Evolutionary conservation across 2,329 filamentous ascomycete genomes (phyloP).

Genomic region (Fusarium caatingaense): DNA sequence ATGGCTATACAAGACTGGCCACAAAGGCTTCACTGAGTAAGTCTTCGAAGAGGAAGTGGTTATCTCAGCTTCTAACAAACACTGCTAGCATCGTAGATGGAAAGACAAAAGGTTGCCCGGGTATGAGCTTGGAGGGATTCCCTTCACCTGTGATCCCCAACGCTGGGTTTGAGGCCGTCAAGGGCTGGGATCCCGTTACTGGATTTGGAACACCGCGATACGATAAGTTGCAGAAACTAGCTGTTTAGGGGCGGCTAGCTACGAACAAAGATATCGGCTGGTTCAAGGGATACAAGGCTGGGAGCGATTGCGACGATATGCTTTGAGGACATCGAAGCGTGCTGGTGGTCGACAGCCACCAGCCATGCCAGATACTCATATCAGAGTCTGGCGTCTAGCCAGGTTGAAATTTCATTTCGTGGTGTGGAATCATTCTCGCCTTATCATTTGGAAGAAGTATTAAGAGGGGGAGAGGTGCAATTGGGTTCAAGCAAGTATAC

Average conservation of each 20-base stretch:
- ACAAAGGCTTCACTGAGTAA: constrained; percentile 52
- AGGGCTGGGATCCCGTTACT: constrained; percentile 54
- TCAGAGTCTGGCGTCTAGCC: background rate
- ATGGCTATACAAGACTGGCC: constrained; percentile 62
- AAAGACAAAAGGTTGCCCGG: constrained; percentile 49
- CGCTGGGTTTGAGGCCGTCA: constrained; percentile 47
- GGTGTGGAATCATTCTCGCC: too few relatives aligned
- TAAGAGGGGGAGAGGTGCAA: background rate
- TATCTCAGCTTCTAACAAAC: background rate
- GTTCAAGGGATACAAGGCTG: background rate
- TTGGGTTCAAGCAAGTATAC: background rate
- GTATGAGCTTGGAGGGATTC: constrained; percentile 42
- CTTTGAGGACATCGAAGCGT: background rate
- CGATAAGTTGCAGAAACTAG: constrained; percentile 46
- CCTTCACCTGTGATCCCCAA: constrained; percentile 44
- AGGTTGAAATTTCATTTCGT: background rate
- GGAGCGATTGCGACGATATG: background rate
- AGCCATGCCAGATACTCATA: background rate
- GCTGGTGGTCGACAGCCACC: too few relatives aligned
- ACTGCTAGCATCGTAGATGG: constrained; percentile 51
- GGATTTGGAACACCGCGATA: constrained; percentile 62
- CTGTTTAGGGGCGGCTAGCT: constrained; percentile 15
- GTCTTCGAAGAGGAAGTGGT: constrained; percentile 11
- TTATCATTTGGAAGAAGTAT: background rate
- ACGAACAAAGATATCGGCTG: background rate